Percentiles rank a stretch among this genome's conserved stretches.
These are phyloP conservation scores for Eragrostis curvula DNA, from an alignment of 176 grass and related monocot species.

Conservation along the genomic window DNA sequence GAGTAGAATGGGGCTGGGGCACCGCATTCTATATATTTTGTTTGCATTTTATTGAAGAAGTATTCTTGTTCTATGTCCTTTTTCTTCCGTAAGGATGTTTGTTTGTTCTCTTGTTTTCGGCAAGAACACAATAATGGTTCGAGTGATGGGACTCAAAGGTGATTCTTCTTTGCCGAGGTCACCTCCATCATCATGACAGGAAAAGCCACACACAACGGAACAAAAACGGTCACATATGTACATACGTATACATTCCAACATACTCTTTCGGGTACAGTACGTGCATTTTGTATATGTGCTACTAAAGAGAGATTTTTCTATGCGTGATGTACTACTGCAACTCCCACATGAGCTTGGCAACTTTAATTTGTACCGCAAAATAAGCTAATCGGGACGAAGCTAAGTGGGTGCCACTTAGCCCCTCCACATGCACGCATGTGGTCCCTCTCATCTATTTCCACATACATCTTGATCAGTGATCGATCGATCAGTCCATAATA, in stretches of 20 bases:
- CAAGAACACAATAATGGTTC: slow-evolving; percentile 45
- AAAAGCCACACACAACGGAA: slow-evolving; percentile 48
- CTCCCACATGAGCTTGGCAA: slow-evolving; percentile 46
- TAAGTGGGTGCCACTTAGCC: slow-evolving; percentile 62
- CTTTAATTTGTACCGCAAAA: slow-evolving; percentile 42
- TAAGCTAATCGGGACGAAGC: slow-evolving; percentile 37
- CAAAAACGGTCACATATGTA: slow-evolving; percentile 43
- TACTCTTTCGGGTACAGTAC: slow-evolving; percentile 27
- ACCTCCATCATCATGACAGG: slow-evolving; percentile 43
- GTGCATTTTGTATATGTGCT: neutral
- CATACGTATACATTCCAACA: slow-evolving; percentile 10
- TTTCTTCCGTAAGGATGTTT: slow-evolving; percentile 28
- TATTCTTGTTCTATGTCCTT: neutral
- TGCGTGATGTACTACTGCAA: neutral
- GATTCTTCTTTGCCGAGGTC: slow-evolving; percentile 62
- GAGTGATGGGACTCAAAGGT: slow-evolving; percentile 53
- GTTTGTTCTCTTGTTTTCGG: neutral
- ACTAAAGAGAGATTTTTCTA: slow-evolving; percentile 23
- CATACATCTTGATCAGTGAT: neutral
- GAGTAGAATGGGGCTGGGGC: too few relatives aligned
- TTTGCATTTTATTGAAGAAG: neutral
- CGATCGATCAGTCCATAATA: slow-evolving; percentile 30
- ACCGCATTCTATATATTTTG: neutral
- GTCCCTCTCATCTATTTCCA: slow-evolving; percentile 24
- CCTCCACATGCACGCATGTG: slow-evolving; percentile 34